These are phyloP conservation scores for Neocucurbitaria cava DNA, from an alignment of 2,329 filamentous ascomycete species.

Conservation along the genomic window DNA sequence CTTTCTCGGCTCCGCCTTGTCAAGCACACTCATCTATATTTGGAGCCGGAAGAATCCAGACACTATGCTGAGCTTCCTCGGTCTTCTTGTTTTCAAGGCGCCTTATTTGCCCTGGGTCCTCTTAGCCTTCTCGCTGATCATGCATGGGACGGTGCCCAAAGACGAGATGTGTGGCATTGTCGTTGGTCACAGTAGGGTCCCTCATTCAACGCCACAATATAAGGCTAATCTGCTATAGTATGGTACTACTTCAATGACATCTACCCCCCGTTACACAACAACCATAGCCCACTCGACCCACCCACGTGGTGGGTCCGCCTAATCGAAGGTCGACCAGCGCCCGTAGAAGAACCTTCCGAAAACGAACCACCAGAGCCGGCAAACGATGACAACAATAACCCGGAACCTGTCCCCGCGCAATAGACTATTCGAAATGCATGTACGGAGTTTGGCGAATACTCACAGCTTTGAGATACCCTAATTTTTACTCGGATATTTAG, in stretches of 20 bases:
- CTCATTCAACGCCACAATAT: background rate
- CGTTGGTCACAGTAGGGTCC: slow-evolving; percentile 76
- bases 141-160: slow-evolving; percentile 88
- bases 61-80: slow-evolving; percentile 83
- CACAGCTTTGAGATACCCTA: slow-evolving; percentile 37
- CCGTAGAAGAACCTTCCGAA: slow-evolving; percentile 24
- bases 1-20: slow-evolving; percentile 92
- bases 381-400: slow-evolving; percentile 10
- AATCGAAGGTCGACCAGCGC: slow-evolving; percentile 64
- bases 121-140: slow-evolving; percentile 88
- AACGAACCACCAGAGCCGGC: slow-evolving; percentile 10
- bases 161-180: slow-evolving; percentile 96
- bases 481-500: slow-evolving; percentile 7
- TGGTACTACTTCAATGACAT: slow-evolving; percentile 99
- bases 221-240: slow-evolving; percentile 55
- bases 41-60: slow-evolving; percentile 96
- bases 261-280: slow-evolving; percentile 88
- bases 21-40: slow-evolving; percentile 94
- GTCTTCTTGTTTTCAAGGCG: slow-evolving; percentile 87
- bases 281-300: slow-evolving; percentile 84
- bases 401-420: slow-evolving; percentile 19
- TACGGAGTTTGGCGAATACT: slow-evolving; percentile 30
- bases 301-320: slow-evolving; percentile 88
- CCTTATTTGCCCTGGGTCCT: slow-evolving; percentile 96
- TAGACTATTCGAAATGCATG: slow-evolving; percentile 15